Evolutionary conservation across 2,329 filamentous ascomycete species (phyloP).

Genomic region (Aspergillus ruber): DNA sequence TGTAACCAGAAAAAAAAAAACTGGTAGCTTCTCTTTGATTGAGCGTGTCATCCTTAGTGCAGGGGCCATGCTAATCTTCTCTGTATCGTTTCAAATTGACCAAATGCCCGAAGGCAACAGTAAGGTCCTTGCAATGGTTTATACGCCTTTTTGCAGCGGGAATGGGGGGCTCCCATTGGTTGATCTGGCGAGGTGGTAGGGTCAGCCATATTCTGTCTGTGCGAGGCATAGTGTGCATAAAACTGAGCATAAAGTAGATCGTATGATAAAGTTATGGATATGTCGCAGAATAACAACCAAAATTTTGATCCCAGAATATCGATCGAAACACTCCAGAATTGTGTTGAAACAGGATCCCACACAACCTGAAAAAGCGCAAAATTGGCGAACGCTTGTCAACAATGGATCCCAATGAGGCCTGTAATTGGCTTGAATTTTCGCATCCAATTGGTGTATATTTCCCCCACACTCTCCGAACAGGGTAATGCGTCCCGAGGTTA

Average conservation of each 20-base stretch:
- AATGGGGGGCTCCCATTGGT: conserved; percentile 6
- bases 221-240: not conserved
- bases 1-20: conserved; percentile 49
- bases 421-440: too few species aligned
- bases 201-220: not conserved
- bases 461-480: too few species aligned
- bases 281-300: too few species aligned
- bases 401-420: too few species aligned
- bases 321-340: too few species aligned
- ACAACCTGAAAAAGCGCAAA: too few species aligned
- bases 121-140: conserved; percentile 8
- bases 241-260: not conserved
- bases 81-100: conserved; percentile 65
- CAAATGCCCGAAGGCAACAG: conserved; percentile 47
- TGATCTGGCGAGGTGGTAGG: not conserved
- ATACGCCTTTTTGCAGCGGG: conserved; percentile 10
- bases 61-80: conserved; percentile 79
- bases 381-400: too few species aligned
- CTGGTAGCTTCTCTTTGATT: conserved; percentile 70
- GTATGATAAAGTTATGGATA: not conserved
- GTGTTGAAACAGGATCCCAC: too few species aligned
- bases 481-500: too few species aligned
- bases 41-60: conserved; percentile 92
- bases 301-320: too few species aligned
- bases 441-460: too few species aligned